Conservation (phyloP, 2,329 filamentous ascomycete species). For the Aureobasidium lini region DNA sequence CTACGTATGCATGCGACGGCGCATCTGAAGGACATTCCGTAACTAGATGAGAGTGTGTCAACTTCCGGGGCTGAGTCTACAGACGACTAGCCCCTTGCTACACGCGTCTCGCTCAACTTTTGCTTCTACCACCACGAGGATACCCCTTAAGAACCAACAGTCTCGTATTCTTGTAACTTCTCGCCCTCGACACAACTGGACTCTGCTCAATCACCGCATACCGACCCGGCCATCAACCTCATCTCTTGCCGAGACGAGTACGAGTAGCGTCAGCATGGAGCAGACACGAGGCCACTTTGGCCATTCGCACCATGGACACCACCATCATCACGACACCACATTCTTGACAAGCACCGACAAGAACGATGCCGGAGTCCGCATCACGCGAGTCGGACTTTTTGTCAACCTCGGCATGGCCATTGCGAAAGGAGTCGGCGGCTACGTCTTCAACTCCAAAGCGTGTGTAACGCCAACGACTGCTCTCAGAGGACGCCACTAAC, state of each 20-base stretch:
- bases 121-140: not conserved
- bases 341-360: slow-evolving; percentile 77
- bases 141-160: not conserved
- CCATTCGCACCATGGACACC: slow-evolving; percentile 48
- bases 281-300: slow-evolving; percentile 26
- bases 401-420: slow-evolving; percentile 93
- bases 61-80: slow-evolving; percentile 11
- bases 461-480: slow-evolving; percentile 18
- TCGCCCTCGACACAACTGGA: slow-evolving; percentile 24
- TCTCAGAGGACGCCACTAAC: not conserved
- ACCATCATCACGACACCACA: slow-evolving; percentile 76
- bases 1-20: not conserved
- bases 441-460: slow-evolving; percentile 83
- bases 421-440: slow-evolving; percentile 85
- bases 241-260: not conserved
- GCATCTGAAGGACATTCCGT: not conserved
- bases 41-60: slow-evolving; percentile 6
- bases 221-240: slow-evolving; percentile 2
- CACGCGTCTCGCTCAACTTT: slow-evolving; percentile 1
- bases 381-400: slow-evolving; percentile 79
- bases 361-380: slow-evolving; percentile 86
- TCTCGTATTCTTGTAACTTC: not conserved
- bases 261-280: slow-evolving; percentile 7
- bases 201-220: slow-evolving; percentile 24
- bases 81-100: slow-evolving; percentile 11